Evolutionary conservation across 352 stramenopile species (phyloP).

Genomic region (Globisporangium emineosum): DNA sequence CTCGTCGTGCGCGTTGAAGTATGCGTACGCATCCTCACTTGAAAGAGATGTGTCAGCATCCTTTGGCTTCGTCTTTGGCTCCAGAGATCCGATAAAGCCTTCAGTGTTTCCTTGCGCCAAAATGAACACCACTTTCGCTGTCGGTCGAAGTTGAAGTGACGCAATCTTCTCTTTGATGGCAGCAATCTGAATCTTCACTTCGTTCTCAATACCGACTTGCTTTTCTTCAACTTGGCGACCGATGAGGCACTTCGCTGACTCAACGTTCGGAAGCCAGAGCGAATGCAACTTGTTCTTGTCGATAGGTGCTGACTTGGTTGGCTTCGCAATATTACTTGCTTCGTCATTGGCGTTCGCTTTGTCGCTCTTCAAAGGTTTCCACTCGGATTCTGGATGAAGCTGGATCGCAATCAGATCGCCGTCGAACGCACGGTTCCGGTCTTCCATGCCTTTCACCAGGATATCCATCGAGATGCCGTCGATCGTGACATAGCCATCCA

Average conservation of each 20-base stretch:
- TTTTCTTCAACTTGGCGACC: background rate
- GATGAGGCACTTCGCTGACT: conserved; percentile 35
- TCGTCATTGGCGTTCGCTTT: conserved; percentile 20
- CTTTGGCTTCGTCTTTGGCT: conserved; percentile 46
- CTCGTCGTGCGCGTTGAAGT: conserved; percentile 69
- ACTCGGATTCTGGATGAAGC: conserved; percentile 48
- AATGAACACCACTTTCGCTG: conserved; percentile 69
- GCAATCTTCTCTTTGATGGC: conserved; percentile 31
- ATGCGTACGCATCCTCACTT: conserved; percentile 56
- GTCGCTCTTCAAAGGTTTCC: conserved; percentile 40
- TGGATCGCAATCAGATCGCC: conserved; percentile 77
- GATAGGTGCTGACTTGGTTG: conserved; percentile 15
- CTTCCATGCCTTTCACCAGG: conserved; percentile 60
- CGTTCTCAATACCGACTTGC: conserved; percentile 1
- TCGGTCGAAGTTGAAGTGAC: conserved; percentile 40
- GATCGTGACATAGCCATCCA: conserved; percentile 78
- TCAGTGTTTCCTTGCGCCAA: conserved; percentile 50
- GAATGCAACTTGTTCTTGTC: conserved; percentile 39
- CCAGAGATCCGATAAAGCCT: conserved; percentile 60
- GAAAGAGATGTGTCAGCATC: conserved; percentile 30
- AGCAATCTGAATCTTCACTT: conserved; percentile 25
- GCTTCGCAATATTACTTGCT: background rate
- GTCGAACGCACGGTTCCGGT: conserved; percentile 78
- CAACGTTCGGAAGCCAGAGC: conserved; percentile 43
- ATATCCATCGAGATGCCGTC: conserved; percentile 74